phyloP scores from a whole-genome alignment of 2,329 filamentous ascomycete species.

The Colletotrichum sp. region DNA sequence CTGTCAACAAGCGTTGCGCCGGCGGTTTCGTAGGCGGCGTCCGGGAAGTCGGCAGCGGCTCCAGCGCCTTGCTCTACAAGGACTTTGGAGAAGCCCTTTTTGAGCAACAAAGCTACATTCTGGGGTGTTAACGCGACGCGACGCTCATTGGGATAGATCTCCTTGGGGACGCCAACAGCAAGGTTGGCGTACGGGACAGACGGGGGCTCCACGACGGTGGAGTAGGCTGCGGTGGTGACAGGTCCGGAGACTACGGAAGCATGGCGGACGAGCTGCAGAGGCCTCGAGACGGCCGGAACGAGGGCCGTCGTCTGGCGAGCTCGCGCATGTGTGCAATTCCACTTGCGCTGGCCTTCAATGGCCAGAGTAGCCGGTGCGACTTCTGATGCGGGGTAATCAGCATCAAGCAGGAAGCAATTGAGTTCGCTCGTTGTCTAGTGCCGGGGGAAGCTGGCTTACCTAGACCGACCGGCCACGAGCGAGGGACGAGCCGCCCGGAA shows the following conservation, averaged over 20 bases:
- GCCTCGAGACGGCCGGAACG: conserved; percentile 30
- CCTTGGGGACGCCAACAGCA: conserved; percentile 79
- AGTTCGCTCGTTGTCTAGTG: not conserved
- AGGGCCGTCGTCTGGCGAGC: conserved; percentile 31
- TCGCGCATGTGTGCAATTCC: conserved; percentile 44
- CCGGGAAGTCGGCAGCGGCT: conserved; percentile 75
- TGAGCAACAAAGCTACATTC: conserved; percentile 81
- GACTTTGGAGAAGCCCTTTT: conserved; percentile 82
- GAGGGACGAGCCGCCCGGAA: conserved; percentile 4
- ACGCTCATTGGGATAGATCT: conserved; percentile 79
- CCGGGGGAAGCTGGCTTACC: conserved; percentile 2
- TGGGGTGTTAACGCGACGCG: conserved; percentile 85
- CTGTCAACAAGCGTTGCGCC: conserved; percentile 79
- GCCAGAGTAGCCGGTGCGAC: not conserved
- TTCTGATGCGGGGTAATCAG: conserved; percentile 4
- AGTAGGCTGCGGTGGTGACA: conserved; percentile 34
- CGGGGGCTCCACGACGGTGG: conserved; percentile 43
- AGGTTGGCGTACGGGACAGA: conserved; percentile 72
- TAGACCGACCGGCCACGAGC: not conserved
- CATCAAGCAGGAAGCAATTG: not conserved
- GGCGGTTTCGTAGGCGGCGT: conserved; percentile 77
- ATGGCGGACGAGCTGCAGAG: conserved; percentile 44
- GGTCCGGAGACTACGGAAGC: conserved; percentile 36
- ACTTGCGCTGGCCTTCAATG: conserved; percentile 23
- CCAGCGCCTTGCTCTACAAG: conserved; percentile 85